Percentiles rank a stretch among this genome's conserved stretches.
Conservation (phyloP, 345 rosid genomes). For the Melaleuca alternifolia region DNA sequence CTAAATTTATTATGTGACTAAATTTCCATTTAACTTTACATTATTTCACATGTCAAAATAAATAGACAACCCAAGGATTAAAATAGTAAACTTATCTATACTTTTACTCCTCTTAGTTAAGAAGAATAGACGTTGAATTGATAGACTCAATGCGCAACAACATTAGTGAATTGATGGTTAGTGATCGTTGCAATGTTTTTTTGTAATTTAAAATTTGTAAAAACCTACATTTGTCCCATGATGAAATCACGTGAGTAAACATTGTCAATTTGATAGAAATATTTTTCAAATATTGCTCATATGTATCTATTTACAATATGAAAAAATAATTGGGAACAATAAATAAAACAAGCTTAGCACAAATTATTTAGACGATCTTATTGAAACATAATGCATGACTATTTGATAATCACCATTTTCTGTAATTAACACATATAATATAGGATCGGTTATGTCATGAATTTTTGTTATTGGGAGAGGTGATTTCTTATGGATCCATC, state of each 20-base stretch:
- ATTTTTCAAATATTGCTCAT: no score
- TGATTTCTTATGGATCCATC: no score
- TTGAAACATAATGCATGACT: neutral
- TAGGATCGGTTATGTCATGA: neutral
- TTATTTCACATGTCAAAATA: neutral
- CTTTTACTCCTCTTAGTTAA: no score
- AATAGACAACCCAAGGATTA: neutral
- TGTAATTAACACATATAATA: neutral
- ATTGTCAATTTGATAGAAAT: neutral
- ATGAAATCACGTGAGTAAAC: neutral
- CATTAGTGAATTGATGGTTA: neutral
- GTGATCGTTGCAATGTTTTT: neutral
- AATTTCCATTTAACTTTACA: neutral
- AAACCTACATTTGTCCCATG: neutral
- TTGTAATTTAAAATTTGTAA: neutral
- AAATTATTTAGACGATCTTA: neutral
- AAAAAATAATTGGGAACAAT: neutral
- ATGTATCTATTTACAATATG: neutral
- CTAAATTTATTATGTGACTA: neutral
- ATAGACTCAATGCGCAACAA: neutral
- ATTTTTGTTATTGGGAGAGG: no score
- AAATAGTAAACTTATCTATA: fast-evolving
- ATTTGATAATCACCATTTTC: neutral
- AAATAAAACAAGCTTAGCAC: neutral
- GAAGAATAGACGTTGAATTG: no score